Conservation (phyloP, 176 grass and related monocot species). For the Cenchrus fungigraminus region DNA sequence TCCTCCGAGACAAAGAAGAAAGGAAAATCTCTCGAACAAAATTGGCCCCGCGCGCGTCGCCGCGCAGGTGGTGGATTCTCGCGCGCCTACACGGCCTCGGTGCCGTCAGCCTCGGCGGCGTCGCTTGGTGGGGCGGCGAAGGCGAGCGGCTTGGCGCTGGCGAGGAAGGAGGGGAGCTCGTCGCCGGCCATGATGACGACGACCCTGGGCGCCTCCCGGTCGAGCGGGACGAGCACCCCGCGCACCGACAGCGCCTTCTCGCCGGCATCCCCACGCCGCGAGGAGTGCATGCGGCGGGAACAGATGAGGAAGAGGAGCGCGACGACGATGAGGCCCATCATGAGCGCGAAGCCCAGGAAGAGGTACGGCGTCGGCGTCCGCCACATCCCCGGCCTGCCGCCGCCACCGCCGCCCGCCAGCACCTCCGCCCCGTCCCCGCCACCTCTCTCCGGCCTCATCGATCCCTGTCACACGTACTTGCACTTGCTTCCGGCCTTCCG, state of each 20-base stretch:
- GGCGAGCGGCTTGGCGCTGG: constrained; percentile 41
- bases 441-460: constrained; percentile 27
- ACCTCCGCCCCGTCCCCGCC: neutral
- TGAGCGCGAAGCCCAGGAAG: constrained; percentile 40
- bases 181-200: constrained; percentile 55
- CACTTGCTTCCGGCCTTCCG: too few relatives aligned
- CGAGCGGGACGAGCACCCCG: constrained; percentile 35
- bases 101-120: neutral
- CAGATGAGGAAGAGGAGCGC: constrained; percentile 55
- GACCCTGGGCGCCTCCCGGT: constrained; percentile 46
- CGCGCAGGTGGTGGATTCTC: neutral
- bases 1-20: neutral
- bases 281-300: constrained; percentile 23
- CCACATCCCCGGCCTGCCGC: constrained; percentile 8
- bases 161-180: constrained; percentile 46
- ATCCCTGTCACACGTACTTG: neutral
- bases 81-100: neutral
- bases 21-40: constrained; percentile 14
- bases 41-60: constrained; percentile 25
- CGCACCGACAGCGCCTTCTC: neutral
- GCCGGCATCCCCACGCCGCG: neutral
- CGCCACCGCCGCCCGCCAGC: neutral
- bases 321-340: constrained; percentile 48
- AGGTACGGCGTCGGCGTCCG: constrained; percentile 61
- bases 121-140: neutral